These are phyloP conservation scores for Fereydounia khargensis DNA, from an alignment of 1,284 basidiomycete genomes.

Conservation along the genomic window DNA sequence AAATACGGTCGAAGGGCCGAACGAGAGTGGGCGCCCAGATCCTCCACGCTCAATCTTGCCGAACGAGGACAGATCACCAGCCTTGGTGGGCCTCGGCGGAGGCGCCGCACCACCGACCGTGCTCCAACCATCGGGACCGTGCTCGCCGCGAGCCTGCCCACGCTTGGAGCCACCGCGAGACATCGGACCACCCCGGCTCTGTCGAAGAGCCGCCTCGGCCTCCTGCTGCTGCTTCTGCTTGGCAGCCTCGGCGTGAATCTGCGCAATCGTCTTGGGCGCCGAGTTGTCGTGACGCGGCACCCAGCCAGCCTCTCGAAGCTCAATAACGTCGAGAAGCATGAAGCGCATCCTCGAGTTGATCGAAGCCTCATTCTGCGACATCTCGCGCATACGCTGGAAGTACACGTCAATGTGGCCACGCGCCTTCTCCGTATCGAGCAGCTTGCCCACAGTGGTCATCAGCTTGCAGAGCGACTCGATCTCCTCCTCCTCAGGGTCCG, in stretches of 20 bases:
- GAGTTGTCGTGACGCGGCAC: constrained; percentile 69
- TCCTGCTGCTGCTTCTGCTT: constrained; percentile 47
- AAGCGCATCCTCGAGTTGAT: constrained; percentile 86
- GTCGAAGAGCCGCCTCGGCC: constrained; percentile 21
- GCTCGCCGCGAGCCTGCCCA: constrained; percentile 62
- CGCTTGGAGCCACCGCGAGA: constrained; percentile 80
- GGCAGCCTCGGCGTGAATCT: constrained; percentile 77
- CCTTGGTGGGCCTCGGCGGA: constrained; percentile 68
- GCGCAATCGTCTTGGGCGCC: constrained; percentile 83
- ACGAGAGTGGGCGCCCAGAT: constrained; percentile 65
- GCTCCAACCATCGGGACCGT: constrained; percentile 74
- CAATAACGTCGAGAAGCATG: constrained; percentile 92
- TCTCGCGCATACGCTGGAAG: constrained; percentile 81
- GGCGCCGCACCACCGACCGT: constrained; percentile 66
- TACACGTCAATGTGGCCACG: constrained; percentile 85
- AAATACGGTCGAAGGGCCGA: constrained; percentile 70
- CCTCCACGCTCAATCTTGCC: constrained; percentile 64
- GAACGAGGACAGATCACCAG: constrained; percentile 80
- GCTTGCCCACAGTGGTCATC: constrained; percentile 79
- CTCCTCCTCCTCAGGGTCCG: constrained; percentile 94
- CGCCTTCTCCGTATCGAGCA: constrained; percentile 73
- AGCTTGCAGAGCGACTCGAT: constrained; percentile 94
- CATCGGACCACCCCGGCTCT: constrained; percentile 69
- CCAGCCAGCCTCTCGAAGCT: constrained; percentile 83
- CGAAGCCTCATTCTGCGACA: constrained; percentile 69